Evolutionary conservation across 331 rosid species (phyloP).

Genomic region (Saraca asoca): DNA sequence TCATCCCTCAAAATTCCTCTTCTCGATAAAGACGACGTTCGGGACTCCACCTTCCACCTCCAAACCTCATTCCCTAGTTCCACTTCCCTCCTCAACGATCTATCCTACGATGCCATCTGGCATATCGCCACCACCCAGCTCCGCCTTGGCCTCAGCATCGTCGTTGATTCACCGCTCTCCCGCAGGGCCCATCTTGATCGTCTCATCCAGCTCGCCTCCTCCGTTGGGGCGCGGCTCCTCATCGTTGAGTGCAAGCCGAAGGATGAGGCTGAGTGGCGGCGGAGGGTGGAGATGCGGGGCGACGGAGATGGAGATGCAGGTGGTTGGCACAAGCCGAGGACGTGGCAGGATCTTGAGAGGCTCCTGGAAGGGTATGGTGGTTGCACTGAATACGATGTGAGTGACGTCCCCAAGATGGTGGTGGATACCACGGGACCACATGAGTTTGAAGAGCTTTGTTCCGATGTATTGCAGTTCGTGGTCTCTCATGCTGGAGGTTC

Average conservation of each 20-base stretch:
- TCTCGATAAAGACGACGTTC: conserved; percentile 68
- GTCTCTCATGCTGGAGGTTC: conserved; percentile 17
- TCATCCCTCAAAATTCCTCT: conserved; percentile 52
- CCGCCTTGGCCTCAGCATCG: conserved; percentile 60
- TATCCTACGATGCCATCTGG: conserved; percentile 55
- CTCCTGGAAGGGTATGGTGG: conserved; percentile 62
- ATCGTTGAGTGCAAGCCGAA: conserved; percentile 61
- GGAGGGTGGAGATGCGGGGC: conserved; percentile 50
- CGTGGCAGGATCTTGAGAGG: conserved; percentile 67
- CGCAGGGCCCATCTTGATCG: conserved; percentile 56
- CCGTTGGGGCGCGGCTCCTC: conserved; percentile 31
- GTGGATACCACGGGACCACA: conserved; percentile 59
- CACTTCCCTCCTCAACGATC: conserved; percentile 64
- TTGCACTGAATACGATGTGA: conserved; percentile 60
- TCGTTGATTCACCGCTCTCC: conserved; percentile 77
- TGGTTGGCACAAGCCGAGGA: conserved; percentile 58
- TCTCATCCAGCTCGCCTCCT: conserved; percentile 37
- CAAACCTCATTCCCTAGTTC: conserved; percentile 28
- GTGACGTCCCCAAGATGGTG: conserved; percentile 52
- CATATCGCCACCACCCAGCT: conserved; percentile 57
- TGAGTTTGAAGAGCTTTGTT: conserved; percentile 41
- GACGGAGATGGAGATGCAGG: conserved; percentile 1
- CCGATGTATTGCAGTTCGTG: conserved; percentile 53
- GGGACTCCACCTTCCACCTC: conserved; percentile 46
- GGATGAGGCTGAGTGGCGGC: conserved; percentile 55